Conservation (phyloP, 106 monocot genomes). For the Narthecium ossifragum region DNA sequence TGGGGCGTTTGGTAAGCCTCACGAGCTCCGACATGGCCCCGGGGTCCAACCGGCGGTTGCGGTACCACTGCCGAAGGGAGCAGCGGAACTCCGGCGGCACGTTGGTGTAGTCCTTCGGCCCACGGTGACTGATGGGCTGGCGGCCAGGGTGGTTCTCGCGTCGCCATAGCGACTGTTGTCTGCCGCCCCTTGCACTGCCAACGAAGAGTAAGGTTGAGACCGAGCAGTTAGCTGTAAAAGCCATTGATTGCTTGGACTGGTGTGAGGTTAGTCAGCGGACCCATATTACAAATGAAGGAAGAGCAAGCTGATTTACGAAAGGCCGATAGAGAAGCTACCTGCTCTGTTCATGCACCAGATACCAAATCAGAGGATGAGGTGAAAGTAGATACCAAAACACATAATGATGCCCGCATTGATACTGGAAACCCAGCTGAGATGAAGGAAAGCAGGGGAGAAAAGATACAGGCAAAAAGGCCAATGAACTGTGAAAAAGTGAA, state of each 20-base stretch:
- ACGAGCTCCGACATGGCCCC: no score
- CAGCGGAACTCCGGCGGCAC: no score
- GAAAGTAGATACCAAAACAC: background rate
- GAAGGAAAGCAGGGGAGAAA: background rate
- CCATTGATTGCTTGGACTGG: conserved; percentile 75
- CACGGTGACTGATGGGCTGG: no score
- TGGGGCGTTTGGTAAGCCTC: no score
- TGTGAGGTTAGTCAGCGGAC: conserved; percentile 42
- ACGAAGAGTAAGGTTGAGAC: conserved; percentile 21
- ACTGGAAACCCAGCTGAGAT: background rate
- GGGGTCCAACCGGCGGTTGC: no score
- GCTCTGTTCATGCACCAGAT: background rate
- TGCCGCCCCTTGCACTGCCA: no score
- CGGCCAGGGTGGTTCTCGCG: no score
- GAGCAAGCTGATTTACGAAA: background rate
- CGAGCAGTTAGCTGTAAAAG: conserved; percentile 43
- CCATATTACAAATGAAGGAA: background rate
- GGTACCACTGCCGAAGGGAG: no score
- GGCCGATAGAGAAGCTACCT: background rate
- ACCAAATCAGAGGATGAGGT: background rate
- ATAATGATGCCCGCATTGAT: background rate
- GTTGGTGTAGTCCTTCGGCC: no score
- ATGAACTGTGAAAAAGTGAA: no score
- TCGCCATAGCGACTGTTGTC: no score
- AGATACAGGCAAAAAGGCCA: background rate